Evolutionary conservation across 192 early-diverging fungal genomes (phyloP).

Genomic region (Coemansia sp.): DNA sequence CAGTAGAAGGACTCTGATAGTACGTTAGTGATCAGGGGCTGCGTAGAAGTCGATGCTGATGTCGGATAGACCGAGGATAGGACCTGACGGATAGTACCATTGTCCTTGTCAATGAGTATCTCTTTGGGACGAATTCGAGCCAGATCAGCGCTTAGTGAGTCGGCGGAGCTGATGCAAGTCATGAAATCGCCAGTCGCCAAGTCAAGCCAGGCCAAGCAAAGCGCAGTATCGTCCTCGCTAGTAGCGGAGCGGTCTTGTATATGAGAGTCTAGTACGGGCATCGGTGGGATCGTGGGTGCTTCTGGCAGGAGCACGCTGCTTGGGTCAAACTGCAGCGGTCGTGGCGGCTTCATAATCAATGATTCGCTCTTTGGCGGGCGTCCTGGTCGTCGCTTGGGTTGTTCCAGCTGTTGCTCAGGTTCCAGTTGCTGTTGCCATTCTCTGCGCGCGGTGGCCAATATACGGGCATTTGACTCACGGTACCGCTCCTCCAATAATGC

Average conservation of each 20-base stretch:
- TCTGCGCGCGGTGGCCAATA: conserved; percentile 9
- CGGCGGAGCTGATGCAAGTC: conserved; percentile 59
- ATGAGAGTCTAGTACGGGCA: conserved; percentile 2
- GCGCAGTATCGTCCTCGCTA: not conserved
- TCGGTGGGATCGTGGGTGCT: conserved; percentile 13
- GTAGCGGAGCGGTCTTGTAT: not conserved
- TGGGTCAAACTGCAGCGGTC: conserved; percentile 22
- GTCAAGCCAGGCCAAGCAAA: conserved; percentile 91
- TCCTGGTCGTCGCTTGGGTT: conserved; percentile 6
- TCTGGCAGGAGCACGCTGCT: conserved; percentile 16
- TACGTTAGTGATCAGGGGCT: conserved; percentile 18
- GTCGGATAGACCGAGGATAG: conserved; percentile 13
- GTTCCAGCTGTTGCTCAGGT: not conserved
- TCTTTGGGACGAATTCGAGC: conserved; percentile 86
- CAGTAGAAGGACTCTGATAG: conserved; percentile 9
- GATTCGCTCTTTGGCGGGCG: conserved; percentile 6
- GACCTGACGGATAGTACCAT: conserved; percentile 4
- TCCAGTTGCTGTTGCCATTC: conserved; percentile 6
- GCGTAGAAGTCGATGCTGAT: conserved; percentile 5
- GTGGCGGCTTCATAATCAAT: conserved; percentile 15
- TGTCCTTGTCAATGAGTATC: conserved; percentile 62
- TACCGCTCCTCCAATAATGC: conserved; percentile 1
- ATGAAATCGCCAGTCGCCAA: conserved; percentile 89
- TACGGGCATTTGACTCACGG: not conserved
- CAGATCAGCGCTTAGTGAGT: conserved; percentile 66